phyloP scores from a whole-genome alignment of 2,329 filamentous ascomycete species.

The Fusarium aywerte region DNA sequence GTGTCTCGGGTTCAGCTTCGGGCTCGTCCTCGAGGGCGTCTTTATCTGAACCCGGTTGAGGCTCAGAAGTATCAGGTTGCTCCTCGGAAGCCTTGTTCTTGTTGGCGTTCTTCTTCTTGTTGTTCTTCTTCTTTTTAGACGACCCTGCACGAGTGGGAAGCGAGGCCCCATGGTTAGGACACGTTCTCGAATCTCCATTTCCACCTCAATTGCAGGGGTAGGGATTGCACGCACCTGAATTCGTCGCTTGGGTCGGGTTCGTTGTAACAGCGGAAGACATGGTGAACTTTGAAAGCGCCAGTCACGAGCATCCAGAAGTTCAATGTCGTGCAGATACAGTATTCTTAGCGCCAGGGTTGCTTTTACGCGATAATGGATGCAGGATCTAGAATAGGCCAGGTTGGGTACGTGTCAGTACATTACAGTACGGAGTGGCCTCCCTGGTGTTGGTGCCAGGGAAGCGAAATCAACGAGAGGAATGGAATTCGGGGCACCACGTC shows the following conservation, averaged over 20 bases:
- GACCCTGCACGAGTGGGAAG: slow-evolving; percentile 48
- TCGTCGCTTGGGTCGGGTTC: slow-evolving; percentile 51
- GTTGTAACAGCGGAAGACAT: slow-evolving; percentile 56
- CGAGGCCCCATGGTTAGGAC: slow-evolving; percentile 46
- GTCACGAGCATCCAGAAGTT: slow-evolving; percentile 40
- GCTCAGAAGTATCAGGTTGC: slow-evolving; percentile 50
- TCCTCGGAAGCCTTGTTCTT: slow-evolving; percentile 57
- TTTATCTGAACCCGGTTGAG: slow-evolving; percentile 52
- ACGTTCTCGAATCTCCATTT: slow-evolving; percentile 45
- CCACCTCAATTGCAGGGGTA: slow-evolving; percentile 41
- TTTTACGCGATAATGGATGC: slow-evolving; percentile 29
- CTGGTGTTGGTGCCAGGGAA: slow-evolving; percentile 24
- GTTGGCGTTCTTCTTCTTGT: slow-evolving; percentile 67
- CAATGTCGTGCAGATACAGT: slow-evolving; percentile 32
- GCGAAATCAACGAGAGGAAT: slow-evolving; percentile 1
- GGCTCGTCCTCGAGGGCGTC: slow-evolving; percentile 59
- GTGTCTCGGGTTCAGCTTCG: slow-evolving; percentile 59
- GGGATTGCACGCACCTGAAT: slow-evolving; percentile 50
- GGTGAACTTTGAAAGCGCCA: slow-evolving; percentile 39
- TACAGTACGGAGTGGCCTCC: slow-evolving; percentile 26
- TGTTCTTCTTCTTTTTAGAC: slow-evolving; percentile 67
- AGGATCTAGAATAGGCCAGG: slow-evolving; percentile 20
- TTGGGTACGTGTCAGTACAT: slow-evolving; percentile 16
- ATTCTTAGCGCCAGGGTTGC: slow-evolving; percentile 18
- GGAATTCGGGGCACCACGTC: slow-evolving; percentile 44